These are phyloP conservation scores for Neonectria ditissima DNA, from an alignment of 2,329 filamentous ascomycete genomes.

Conservation along the genomic window DNA sequence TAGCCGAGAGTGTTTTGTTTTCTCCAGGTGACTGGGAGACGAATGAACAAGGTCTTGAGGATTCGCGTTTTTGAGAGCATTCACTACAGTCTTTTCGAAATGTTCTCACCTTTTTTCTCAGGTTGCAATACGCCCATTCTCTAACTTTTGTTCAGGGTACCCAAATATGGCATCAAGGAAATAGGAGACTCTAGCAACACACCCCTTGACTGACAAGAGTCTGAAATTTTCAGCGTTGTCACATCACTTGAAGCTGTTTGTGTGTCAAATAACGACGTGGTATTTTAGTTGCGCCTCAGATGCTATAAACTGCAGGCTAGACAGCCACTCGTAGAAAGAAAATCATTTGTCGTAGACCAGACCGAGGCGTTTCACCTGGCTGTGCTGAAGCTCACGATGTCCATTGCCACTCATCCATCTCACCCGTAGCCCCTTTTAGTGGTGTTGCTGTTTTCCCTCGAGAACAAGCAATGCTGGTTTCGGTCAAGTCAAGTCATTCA, in stretches of 20 bases:
- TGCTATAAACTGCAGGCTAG: not conserved
- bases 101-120: not conserved
- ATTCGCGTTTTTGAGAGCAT: not conserved
- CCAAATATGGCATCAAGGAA: not conserved
- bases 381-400: not conserved
- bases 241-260: not conserved
- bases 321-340: not conserved
- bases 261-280: not conserved
- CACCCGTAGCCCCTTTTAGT: not conserved
- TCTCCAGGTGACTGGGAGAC: not conserved
- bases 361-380: not conserved
- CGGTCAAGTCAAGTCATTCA: not conserved
- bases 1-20: not conserved
- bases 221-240: not conserved
- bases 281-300: conserved; percentile 13
- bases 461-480: not conserved
- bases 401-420: not conserved
- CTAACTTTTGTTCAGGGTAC: not conserved
- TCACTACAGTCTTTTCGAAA: not conserved
- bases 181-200: too few species aligned
- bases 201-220: not conserved
- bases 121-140: not conserved
- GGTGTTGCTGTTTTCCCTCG: not conserved
- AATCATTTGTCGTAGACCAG: not conserved
- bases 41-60: not conserved